Percentiles rank a stretch among this genome's conserved stretches.
Evolutionary conservation across 192 early-diverging fungal genomes (phyloP).

Genomic region (Rhizoclosmatium sp.): DNA sequence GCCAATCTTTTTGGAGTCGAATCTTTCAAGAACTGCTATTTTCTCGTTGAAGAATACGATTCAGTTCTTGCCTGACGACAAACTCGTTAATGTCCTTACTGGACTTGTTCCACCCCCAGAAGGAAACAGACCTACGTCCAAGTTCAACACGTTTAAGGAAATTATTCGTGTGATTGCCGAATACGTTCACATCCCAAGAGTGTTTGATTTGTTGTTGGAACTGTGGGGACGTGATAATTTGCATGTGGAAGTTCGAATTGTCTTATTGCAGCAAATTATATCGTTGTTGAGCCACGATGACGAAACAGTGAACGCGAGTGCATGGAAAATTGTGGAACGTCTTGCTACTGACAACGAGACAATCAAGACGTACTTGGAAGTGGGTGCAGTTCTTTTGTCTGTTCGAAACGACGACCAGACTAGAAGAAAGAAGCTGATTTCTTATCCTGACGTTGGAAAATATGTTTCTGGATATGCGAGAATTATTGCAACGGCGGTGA

Average conservation of each 20-base stretch:
- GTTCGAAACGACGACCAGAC: neutral
- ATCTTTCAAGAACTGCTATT: slow-evolving; percentile 32
- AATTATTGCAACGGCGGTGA: neutral
- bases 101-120: slow-evolving; percentile 11
- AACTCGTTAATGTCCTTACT: neutral
- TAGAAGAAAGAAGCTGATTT: neutral
- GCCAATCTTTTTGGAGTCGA: slow-evolving; percentile 17
- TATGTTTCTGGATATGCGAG: neutral
- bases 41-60: slow-evolving; percentile 17
- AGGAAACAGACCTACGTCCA: neutral
- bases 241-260: slow-evolving; percentile 23
- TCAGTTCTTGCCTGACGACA: neutral
- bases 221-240: slow-evolving; percentile 20
- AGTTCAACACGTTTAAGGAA: slow-evolving; percentile 32
- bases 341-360: neutral
- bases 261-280: slow-evolving; percentile 12
- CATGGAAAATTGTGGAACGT: slow-evolving; percentile 25
- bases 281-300: neutral
- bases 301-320: neutral
- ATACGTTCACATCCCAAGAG: slow-evolving; percentile 1
- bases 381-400: neutral
- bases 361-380: neutral
- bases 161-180: slow-evolving; percentile 15
- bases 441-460: neutral
- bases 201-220: slow-evolving; percentile 7